A percentile compares a stretch with the other conserved stretches of the same genome.
phyloP scores from a whole-genome alignment of 768 basidiomycete genomes.

The Kwoniella pini region DNA sequence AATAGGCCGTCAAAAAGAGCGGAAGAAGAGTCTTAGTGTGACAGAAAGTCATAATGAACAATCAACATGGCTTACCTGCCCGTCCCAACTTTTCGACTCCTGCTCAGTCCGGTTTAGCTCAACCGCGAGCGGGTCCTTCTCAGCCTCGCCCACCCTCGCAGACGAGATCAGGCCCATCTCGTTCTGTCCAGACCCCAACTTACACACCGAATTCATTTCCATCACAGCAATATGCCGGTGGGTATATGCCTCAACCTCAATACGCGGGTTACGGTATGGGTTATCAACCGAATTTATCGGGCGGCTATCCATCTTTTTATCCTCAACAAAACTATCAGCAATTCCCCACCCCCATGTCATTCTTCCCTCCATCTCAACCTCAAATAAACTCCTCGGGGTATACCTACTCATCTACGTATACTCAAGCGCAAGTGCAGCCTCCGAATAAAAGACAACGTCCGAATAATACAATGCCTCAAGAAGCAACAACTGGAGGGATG shows the following conservation, averaged over 20 bases:
- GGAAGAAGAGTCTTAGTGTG: background rate
- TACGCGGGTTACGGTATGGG: background rate
- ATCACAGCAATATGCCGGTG: background rate
- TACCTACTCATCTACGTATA: constrained; percentile 25
- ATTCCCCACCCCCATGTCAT: constrained; percentile 6
- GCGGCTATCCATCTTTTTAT: constrained; percentile 3
- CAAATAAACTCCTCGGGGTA: constrained; percentile 23
- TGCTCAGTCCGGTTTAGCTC: constrained; percentile 5
- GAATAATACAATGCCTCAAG: background rate
- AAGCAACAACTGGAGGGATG: background rate
- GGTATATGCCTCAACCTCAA: background rate
- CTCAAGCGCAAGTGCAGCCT: background rate
- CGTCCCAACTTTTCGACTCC: constrained; percentile 16
- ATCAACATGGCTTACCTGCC: constrained; percentile 13
- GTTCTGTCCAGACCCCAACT: too few relatives aligned
- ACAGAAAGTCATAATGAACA: constrained; percentile 17
- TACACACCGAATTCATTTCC: background rate
- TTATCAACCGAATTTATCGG: constrained; percentile 8
- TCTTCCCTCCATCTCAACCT: constrained; percentile 14
- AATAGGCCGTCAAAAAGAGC: too few relatives aligned
- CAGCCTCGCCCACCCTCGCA: constrained; percentile 9
- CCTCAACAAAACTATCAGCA: constrained; percentile 2
- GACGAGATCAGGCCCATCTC: background rate
- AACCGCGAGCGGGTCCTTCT: constrained; percentile 18
- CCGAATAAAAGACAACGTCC: constrained; percentile 1